Conservation (phyloP, 2,329 filamentous ascomycete species). For the Aureobasidium sp. region DNA sequence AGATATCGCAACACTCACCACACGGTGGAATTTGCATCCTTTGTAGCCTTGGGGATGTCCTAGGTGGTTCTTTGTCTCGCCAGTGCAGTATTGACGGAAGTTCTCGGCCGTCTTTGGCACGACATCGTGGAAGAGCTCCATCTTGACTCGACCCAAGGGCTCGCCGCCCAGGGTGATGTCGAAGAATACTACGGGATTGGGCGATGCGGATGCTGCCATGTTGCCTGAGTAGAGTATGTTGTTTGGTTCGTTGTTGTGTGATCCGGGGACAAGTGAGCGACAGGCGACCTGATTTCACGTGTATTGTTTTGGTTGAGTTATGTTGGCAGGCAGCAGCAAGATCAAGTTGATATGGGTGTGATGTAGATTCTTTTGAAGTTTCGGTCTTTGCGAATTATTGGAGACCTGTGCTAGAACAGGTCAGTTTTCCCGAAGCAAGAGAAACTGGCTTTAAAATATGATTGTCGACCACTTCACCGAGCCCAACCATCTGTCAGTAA, state of each 20-base stretch:
- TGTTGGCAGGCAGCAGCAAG: too few relatives aligned
- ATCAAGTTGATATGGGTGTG: background rate
- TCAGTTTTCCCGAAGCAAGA: too few relatives aligned
- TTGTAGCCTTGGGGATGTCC: conserved; percentile 89
- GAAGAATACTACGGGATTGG: conserved; percentile 57
- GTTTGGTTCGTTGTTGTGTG: background rate
- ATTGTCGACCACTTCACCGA: background rate
- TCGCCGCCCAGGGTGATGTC: conserved; percentile 77
- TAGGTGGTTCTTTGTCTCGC: conserved; percentile 70
- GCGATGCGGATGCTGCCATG: background rate
- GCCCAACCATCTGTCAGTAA: background rate
- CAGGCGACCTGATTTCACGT: background rate
- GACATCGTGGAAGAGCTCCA: conserved; percentile 79
- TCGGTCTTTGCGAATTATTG: background rate
- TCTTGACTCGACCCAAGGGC: conserved; percentile 75
- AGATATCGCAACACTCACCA: conserved; percentile 48
- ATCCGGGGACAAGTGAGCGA: too few relatives aligned
- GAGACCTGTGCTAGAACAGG: background rate
- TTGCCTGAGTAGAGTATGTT: background rate
- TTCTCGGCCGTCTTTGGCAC: conserved; percentile 78
- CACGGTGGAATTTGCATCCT: conserved; percentile 84
- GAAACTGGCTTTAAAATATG: background rate
- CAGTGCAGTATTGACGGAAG: conserved; percentile 94
- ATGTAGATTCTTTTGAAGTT: background rate
- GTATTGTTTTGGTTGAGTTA: background rate